These are phyloP conservation scores for Combretum micranthum DNA, from an alignment of 345 rosid species.

Conservation along the genomic window DNA sequence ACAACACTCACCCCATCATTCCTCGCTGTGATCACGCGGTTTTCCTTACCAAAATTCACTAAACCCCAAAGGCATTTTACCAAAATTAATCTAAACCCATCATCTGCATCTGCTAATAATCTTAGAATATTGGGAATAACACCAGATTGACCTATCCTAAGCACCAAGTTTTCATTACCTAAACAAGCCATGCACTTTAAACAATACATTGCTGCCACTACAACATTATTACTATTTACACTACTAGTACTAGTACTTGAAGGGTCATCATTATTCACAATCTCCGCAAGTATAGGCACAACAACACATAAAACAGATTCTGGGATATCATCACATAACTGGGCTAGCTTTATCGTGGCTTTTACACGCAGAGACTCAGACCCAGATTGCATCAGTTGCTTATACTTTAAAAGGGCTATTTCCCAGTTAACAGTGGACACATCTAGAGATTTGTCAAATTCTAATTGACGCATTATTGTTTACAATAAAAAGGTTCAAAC, in stretches of 20 bases:
- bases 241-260: conserved; percentile 14
- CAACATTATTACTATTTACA: conserved; percentile 9
- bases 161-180: conserved; percentile 30
- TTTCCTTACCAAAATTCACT: conserved; percentile 34
- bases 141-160: conserved; percentile 37
- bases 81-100: conserved; percentile 17
- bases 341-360: conserved; percentile 30
- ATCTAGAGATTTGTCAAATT: conserved; percentile 3
- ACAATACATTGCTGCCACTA: conserved; percentile 35
- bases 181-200: conserved; percentile 34
- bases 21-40: conserved; percentile 26
- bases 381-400: conserved; percentile 29
- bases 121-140: conserved; percentile 25
- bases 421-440: conserved; percentile 30
- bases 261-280: conserved; percentile 16
- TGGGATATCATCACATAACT: conserved; percentile 23
- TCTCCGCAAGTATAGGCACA: conserved; percentile 32
- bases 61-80: conserved; percentile 39
- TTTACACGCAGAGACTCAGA: conserved; percentile 24
- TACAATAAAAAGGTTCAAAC: too few relatives aligned
- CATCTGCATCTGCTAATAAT: conserved; percentile 24
- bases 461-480: conserved; percentile 15
- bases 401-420: conserved; percentile 23
- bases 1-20: conserved; percentile 43
- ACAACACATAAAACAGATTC: conserved; percentile 15